Evolutionary conservation across 2,329 filamentous ascomycete genomes (phyloP), one percentile per base, ranked within the genome.

Genomic region (Alternaria postmessia): DNA sequence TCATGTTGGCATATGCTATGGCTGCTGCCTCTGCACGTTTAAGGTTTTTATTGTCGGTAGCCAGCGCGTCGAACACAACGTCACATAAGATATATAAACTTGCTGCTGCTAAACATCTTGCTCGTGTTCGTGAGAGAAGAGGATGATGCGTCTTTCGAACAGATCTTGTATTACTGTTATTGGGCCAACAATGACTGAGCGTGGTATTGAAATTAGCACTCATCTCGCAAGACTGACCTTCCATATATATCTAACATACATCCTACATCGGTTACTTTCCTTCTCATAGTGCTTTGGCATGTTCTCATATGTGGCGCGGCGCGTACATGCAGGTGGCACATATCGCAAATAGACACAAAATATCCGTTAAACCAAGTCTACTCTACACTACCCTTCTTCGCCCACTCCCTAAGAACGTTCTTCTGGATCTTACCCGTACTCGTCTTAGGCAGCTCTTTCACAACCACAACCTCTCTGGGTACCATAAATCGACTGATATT

Each of bases 361-460:
- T 12, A 11, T 36, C 32, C 22, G 11, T 49, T 14, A 11, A 26
- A 26, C n/a, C 39, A 49, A 16, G 36, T n/a, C 22, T 59, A 59
- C 56, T 48, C 51, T 8, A 79, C 41, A 26, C 86, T 85, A 5
- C 57, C 57, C 28, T 36, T 55, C 75, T 87, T 92, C 3, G 91
- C 91, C 94, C 94, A 97, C 68, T 92, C 90, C 61, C 95, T 83
- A 56, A 99, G 79, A 7, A 96, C 87, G 72, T 97, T 98, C 87
- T 99, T 99, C 86, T 93, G 90, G 61, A 98, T 86, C 85, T 99
- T 99, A 3, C 95, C 95, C 0, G 95, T 99, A 78, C 91, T 95
- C 28, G 95, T 99, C 86, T 99, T 99, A 9, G 95, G 95, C 66
- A 99, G 82, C 78, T 97, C 94, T 6, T 82, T 68, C n/a, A 99